Conservation (phyloP, 345 rosid genomes). For the Eucalyptus globulus region DNA sequence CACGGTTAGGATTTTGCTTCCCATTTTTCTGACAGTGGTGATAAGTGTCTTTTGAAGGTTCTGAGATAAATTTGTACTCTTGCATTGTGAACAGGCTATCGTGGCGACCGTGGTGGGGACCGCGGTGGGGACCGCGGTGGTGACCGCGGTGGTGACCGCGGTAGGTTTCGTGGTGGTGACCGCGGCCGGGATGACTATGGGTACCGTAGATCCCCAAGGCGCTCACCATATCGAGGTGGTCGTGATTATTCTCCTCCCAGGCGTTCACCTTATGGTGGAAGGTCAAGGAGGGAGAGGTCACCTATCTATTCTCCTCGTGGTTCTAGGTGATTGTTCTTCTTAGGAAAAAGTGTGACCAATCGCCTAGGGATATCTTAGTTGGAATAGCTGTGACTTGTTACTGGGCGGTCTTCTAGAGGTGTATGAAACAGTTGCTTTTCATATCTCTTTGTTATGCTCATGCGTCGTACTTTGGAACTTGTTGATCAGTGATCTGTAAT, state of each 20-base stretch:
- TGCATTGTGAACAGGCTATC: constrained; percentile 16
- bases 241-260: constrained; percentile 70
- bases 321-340: not conserved
- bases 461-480: not conserved
- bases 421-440: not conserved
- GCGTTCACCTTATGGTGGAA: constrained; percentile 59
- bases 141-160: constrained; percentile 36
- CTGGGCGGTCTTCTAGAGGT: not conserved
- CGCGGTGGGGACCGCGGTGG: constrained; percentile 41
- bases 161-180: constrained; percentile 43
- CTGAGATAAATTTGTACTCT: not conserved
- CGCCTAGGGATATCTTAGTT: not conserved
- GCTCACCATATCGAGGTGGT: constrained; percentile 52
- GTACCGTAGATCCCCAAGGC: constrained; percentile 69
- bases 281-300: constrained; percentile 62
- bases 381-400: not conserved
- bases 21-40: not conserved
- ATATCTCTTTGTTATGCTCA: not conserved
- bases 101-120: constrained; percentile 55
- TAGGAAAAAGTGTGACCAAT: not conserved
- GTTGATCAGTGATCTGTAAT: not conserved
- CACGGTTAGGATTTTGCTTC: constrained; percentile 24
- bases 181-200: constrained; percentile 52
- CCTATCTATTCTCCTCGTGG: constrained; percentile 44
- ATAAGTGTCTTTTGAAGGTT: not conserved